Base-by-base conservation (phyloP, 1,139 yeast species). In the Suhomyces coccinellae region DNA sequence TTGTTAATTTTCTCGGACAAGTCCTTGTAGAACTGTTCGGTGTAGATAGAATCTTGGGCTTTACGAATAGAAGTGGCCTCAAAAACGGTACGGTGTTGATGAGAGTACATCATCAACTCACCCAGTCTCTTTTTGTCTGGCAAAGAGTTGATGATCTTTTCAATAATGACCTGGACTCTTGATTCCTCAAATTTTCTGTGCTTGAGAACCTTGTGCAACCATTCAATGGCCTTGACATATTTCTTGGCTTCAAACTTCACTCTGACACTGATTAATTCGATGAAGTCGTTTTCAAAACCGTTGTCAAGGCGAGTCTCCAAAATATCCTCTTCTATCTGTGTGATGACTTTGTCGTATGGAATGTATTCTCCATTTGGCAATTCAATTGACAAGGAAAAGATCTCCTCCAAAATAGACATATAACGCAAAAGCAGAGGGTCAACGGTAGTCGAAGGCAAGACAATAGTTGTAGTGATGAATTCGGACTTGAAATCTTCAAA, bases 121-220 rank as follows among this genome's bases (percentile, higher is more conserved):
- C 96, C 98, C 54, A 80, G 81, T 60, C 99, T 81, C 63, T 90
- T 91, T 36, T 77, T 71, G 46, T 89, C 96, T 0, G 96, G 85
- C 38, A 93, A 66, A 0, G 87, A 76, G 56, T 86, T 87, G 49
- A 90, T 67, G 40, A 85, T 73, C 57, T 87, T 88, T 52, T 90
- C 96, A 39, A 91, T 62, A 22, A 85, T 74, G 22, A 88, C 81
- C 51, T 75, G 76, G 17, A 90, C 77, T 60, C 98, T 77, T 14
- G 80, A 75, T 49, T 80, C 82, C 48, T 91, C 96, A 61, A 88
- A 88, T 5, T 80, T 75, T 15, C 87, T 76, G 55, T 78, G 74
- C 61, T 79, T 82, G 56, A 90, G 67, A 15, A 87, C 75, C 45
- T 82, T 81, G 33, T 72, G 66, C 33, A 87, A 69, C 99, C 98